These are phyloP conservation scores for Vitis hybrid DNA, from an alignment of 177 flowering plant species.

Conservation along the genomic window DNA sequence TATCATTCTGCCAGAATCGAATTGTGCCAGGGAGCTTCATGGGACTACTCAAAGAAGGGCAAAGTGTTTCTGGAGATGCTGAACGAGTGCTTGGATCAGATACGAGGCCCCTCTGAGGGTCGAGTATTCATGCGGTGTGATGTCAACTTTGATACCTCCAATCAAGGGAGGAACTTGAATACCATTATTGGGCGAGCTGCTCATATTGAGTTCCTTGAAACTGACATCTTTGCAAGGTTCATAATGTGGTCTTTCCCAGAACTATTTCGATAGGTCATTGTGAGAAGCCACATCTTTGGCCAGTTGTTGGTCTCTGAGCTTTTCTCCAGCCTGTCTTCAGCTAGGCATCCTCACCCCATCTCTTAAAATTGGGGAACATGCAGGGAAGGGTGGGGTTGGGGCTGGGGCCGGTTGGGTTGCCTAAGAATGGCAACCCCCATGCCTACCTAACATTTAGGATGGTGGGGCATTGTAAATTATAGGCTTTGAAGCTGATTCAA, in stretches of 20 bases:
- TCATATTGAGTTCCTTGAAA: conserved; percentile 93
- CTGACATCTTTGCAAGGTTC: conserved; percentile 82
- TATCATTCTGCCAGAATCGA: conserved; percentile 98
- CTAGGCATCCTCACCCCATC: too few relatives aligned
- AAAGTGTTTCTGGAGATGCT: conserved; percentile 83
- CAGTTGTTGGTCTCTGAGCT: too few relatives aligned
- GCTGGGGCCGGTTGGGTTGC: too few relatives aligned
- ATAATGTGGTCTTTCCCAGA: conserved; percentile 97
- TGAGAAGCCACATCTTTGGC: too few relatives aligned
- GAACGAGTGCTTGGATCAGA: conserved; percentile 88
- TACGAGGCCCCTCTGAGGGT: conserved; percentile 61
- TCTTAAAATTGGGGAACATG: too few relatives aligned
- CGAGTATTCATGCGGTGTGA: conserved; percentile 94
- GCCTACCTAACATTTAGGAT: too few relatives aligned
- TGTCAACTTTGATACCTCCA: conserved; percentile 78
- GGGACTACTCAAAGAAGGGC: conserved; percentile 77
- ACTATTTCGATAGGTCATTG: conserved; percentile 44
- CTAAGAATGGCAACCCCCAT: too few relatives aligned
- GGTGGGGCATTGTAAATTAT: too few relatives aligned
- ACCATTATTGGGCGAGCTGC: conserved; percentile 94
- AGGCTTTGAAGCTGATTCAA: too few relatives aligned
- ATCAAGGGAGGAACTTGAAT: conserved; percentile 78
- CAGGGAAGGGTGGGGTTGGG: too few relatives aligned
- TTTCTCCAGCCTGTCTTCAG: too few relatives aligned
- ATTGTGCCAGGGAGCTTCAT: conserved; percentile 67